Evolutionary conservation across 164 flowering plant genomes (phyloP).

Genomic region (Annona cherimola): DNA sequence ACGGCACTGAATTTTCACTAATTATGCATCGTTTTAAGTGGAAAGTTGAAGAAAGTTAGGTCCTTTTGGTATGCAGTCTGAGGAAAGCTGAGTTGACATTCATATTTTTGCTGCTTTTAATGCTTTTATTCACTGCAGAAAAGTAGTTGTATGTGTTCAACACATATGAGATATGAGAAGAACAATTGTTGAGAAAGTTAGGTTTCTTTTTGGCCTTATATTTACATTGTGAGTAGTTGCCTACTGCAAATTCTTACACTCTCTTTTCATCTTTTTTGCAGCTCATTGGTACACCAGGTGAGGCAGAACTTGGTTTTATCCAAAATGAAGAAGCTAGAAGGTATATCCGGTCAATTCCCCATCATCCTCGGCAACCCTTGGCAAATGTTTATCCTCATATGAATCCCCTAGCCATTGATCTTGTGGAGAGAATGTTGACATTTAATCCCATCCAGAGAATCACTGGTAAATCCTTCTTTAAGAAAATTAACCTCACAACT

Average conservation of each 20-base stretch:
- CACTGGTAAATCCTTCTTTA: conserved; percentile 47
- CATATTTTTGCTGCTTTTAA: not conserved
- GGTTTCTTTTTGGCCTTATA: not conserved
- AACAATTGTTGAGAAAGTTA: not conserved
- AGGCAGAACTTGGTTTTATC: conserved; percentile 72
- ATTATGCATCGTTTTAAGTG: not conserved
- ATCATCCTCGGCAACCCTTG: conserved; percentile 53
- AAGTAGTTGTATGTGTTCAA: too few relatives aligned
- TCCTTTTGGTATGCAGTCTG: not conserved
- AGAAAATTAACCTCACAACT: not conserved
- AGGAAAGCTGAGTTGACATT: not conserved
- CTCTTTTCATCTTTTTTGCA: conserved; percentile 17
- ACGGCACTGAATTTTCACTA: not conserved
- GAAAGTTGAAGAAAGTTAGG: not conserved
- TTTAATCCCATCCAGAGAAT: conserved; percentile 83
- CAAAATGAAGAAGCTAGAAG: conserved; percentile 71
- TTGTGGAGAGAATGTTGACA: conserved; percentile 84
- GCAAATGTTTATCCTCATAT: conserved; percentile 59
- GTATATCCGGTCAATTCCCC: conserved; percentile 58
- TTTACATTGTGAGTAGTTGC: not conserved
- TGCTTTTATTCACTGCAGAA: not conserved
- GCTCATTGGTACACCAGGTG: conserved; percentile 94
- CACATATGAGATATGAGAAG: not conserved
- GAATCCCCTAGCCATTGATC: conserved; percentile 79
- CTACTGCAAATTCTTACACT: conserved; percentile 9